Evolutionary conservation across 108 stramenopile species (phyloP), one percentile per base, ranked within the genome.

Genomic region (Asterionellopsis glacialis): DNA sequence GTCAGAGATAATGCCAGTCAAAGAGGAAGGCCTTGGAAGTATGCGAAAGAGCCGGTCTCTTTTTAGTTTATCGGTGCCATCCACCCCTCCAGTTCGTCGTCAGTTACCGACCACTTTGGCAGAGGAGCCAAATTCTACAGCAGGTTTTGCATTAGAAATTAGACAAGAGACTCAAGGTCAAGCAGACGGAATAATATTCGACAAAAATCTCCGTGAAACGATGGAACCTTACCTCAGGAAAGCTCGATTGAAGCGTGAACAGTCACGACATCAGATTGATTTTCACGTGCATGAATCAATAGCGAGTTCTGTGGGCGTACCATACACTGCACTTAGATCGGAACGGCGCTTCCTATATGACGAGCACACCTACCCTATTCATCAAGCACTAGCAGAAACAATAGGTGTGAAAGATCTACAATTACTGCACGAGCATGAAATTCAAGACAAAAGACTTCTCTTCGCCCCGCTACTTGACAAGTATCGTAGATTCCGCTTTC

Each of bases 301-400:
- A 56, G 81, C 80, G 19, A 81, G 82, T 59, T 74, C 57, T 16
- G 77, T 76, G 41, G 79, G 81, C 3, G 80, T 88, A 0, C 87
- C 87, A 39, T 88, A 88, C 52, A 76, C 76, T 0, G 68, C 67
- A 13, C 55, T 88, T 1, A 57, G 87, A 18, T 61, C 55, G 24
- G 84, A 88, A 57, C 61, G 72, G 12, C 70, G 70, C 2, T 88
- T 88, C 52, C 75, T 88, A 11, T 88, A 75, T 55, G 87, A 88
- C 57, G 42, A 52, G 21, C 74, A 85, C 24, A 73, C 76, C 9
- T 73, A 81, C 61, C 87, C 87, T 40, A 57, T 88, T 23, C 76
- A 81, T 58, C 61, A 66, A 33, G 54, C 81, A 24, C 74, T 88
- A 19, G 82, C 83, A 0, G 64, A 83, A 9, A 76, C 84, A 9